Conservation (phyloP, 2,329 filamentous ascomycete species). For the Arthrobotrys pseudoclavata region DNA sequence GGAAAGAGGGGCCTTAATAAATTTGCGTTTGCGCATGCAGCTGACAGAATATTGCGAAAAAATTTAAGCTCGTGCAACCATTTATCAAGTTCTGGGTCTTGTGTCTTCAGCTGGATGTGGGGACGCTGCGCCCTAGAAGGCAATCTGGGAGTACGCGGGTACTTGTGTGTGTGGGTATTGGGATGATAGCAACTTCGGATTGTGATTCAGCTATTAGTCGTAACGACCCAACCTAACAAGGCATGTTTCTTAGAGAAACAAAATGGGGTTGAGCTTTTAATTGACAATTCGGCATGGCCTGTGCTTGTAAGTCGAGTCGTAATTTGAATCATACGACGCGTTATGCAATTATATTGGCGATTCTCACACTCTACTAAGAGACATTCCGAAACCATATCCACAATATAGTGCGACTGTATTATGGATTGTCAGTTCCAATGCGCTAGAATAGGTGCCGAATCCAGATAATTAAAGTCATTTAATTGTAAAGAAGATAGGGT, state of each 20-base stretch:
- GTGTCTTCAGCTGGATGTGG: slow-evolving; percentile 5
- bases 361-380: not conserved
- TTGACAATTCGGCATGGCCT: not conserved
- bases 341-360: slow-evolving; percentile 18
- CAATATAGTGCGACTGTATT: slow-evolving; percentile 12
- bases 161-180: not conserved
- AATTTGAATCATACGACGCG: slow-evolving; percentile 16
- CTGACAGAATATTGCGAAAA: slow-evolving; percentile 22
- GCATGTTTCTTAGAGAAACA: not conserved
- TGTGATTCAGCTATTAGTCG: not conserved
- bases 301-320: not conserved
- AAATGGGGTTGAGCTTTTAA: not conserved
- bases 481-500: slow-evolving; percentile 3
- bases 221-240: not conserved
- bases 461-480: not conserved
- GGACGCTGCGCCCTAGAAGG: slow-evolving; percentile 16
- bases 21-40: slow-evolving; percentile 23
- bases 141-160: not conserved
- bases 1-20: slow-evolving; percentile 3
- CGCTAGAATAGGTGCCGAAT: not conserved
- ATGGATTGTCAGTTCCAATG: not conserved
- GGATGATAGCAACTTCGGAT: slow-evolving; percentile 13
- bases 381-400: slow-evolving; percentile 1
- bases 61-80: slow-evolving; percentile 16
- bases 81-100: slow-evolving; percentile 3